Percentiles rank a stretch among this genome's conserved stretches.
Evolutionary conservation across 1,284 basidiomycete genomes (phyloP).

Genomic region (Moniliophthora roreri): DNA sequence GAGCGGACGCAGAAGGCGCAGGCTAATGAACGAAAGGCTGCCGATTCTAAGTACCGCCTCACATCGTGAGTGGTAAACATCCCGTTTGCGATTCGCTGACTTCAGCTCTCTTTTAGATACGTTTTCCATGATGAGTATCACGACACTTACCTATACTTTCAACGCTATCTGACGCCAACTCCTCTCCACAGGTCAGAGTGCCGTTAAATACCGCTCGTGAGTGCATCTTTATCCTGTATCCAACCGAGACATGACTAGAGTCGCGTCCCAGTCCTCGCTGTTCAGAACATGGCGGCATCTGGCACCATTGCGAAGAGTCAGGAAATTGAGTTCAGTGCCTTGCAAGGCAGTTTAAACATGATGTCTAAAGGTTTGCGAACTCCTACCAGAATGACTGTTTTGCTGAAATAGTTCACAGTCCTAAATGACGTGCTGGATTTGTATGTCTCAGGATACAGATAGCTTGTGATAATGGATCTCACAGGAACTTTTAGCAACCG

Average conservation of each 20-base stretch:
- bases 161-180: conserved; percentile 19
- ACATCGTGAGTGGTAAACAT: conserved; percentile 47
- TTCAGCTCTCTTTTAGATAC: conserved; percentile 39
- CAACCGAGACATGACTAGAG: not conserved
- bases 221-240: conserved; percentile 24
- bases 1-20: conserved; percentile 74
- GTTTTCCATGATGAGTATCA: conserved; percentile 57
- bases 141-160: conserved; percentile 6
- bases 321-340: conserved; percentile 78
- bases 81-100: not conserved
- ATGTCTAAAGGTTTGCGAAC: conserved; percentile 74
- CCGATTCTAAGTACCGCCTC: conserved; percentile 69
- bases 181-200: conserved; percentile 72
- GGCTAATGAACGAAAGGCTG: conserved; percentile 68
- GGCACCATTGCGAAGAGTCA: conserved; percentile 62
- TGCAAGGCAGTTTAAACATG: conserved; percentile 83
- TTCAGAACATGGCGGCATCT: conserved; percentile 86
- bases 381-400: conserved; percentile 23
- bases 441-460: conserved; percentile 36
- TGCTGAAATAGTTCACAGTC: conserved; percentile 51
- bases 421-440: conserved; percentile 88
- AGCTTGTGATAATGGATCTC: conserved; percentile 1
- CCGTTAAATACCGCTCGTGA: conserved; percentile 86
- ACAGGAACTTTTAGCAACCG: conserved; percentile 43
- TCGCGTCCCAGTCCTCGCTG: conserved; percentile 62